A percentile compares a stretch with the other conserved stretches of the same genome.
Evolutionary conservation across 2,329 filamentous ascomycete genomes (phyloP).

Genomic region (Fusarium globosum): DNA sequence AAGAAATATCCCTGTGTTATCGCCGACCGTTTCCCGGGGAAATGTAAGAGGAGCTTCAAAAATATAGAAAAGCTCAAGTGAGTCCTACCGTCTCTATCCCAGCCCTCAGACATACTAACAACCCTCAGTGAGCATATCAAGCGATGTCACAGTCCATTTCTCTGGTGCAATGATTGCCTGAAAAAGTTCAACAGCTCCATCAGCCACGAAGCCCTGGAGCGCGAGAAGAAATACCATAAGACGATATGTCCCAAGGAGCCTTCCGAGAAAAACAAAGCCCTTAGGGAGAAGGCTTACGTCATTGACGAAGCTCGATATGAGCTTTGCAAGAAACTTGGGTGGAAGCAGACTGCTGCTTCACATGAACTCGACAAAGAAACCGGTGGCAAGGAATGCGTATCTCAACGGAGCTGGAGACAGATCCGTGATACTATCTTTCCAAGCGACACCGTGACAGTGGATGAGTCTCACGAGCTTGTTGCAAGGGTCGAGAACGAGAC

Average conservation of each 20-base stretch:
- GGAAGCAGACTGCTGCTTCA: slow-evolving; percentile 5
- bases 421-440: slow-evolving; percentile 18
- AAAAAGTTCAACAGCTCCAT: slow-evolving; percentile 18
- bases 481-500: background rate
- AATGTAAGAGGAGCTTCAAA: background rate
- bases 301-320: background rate
- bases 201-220: accelerated
- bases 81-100: accelerated
- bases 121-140: slow-evolving; percentile 1
- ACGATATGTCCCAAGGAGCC: background rate
- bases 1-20: background rate
- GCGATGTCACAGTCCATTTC: background rate
- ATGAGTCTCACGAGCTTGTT: background rate
- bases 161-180: slow-evolving; percentile 5
- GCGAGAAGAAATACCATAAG: background rate
- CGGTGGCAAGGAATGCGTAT: background rate
- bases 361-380: background rate
- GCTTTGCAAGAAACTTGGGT: background rate
- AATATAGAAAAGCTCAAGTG: slow-evolving; percentile 17
- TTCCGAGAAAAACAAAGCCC: background rate
- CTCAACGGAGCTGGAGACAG: slow-evolving; percentile 11
- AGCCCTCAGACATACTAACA: background rate
- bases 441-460: too few species aligned
- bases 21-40: background rate
- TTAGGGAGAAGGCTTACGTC: background rate